Evolutionary conservation across 495 filamentous ascomycete species (phyloP).

Genomic region (Trichoderma gamsii): DNA sequence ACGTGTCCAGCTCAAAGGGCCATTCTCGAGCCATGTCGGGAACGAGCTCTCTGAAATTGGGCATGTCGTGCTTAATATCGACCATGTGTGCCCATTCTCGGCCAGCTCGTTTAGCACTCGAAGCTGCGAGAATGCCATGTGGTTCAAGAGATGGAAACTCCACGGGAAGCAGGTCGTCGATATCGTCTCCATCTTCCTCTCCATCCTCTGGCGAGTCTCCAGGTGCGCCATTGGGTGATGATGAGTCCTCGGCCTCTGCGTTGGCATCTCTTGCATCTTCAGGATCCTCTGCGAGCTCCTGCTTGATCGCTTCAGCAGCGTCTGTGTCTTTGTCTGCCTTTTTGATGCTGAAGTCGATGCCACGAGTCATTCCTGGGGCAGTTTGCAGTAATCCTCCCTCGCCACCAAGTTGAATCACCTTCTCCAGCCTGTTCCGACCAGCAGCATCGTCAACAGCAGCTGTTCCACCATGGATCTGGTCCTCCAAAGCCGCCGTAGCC

Average conservation of each 20-base stretch:
- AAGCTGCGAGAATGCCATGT: conserved; percentile 64
- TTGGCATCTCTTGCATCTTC: conserved; percentile 40
- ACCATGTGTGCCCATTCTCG: conserved; percentile 98
- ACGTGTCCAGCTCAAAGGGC: conserved; percentile 96
- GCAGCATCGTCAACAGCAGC: conserved; percentile 27
- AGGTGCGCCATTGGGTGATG: conserved; percentile 27
- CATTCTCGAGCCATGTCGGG: conserved; percentile 93
- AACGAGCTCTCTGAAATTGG: conserved; percentile 87
- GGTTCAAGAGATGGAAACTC: conserved; percentile 92
- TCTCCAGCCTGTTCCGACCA: conserved; percentile 54
- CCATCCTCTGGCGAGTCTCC: conserved; percentile 33
- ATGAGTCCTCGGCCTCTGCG: conserved; percentile 33
- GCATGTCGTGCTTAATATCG: conserved; percentile 81
- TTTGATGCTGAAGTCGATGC: conserved; percentile 61
- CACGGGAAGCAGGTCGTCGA: conserved; percentile 82
- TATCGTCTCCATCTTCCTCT: conserved; percentile 60
- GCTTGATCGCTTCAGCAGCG: conserved; percentile 65
- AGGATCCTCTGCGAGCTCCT: conserved; percentile 65
- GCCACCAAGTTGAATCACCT: conserved; percentile 71
- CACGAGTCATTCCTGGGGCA: conserved; percentile 76
- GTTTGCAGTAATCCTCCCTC: conserved; percentile 75
- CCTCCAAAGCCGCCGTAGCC: conserved; percentile 68
- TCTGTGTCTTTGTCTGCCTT: conserved; percentile 50
- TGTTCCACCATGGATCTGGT: conserved; percentile 44
- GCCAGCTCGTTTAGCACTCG: conserved; percentile 64